Evolutionary conservation across 306 rosid genomes (phyloP).

Genomic region (Cicer bijugum): DNA sequence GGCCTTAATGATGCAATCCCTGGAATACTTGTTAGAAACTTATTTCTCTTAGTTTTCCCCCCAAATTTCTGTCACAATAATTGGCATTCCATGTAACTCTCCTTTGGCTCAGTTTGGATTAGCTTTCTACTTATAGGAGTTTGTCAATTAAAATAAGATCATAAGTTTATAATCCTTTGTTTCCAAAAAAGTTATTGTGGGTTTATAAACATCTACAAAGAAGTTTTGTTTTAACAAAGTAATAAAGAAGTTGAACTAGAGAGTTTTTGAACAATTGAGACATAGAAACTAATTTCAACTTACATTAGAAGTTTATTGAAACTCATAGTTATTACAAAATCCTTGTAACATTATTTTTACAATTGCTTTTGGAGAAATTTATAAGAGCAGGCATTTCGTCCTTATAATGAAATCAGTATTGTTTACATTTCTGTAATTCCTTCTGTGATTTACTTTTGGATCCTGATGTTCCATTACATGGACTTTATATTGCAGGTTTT

Average conservation of each 20-base stretch:
- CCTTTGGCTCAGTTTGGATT: background rate
- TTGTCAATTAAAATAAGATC: background rate
- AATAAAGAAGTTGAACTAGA: background rate
- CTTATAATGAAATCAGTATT: background rate
- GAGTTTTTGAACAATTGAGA: background rate
- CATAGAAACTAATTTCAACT: background rate
- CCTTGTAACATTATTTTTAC: background rate
- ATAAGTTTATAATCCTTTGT: background rate
- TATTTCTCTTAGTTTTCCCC: background rate
- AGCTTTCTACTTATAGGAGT: background rate
- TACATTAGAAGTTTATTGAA: background rate
- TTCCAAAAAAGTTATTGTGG: background rate
- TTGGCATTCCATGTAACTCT: background rate
- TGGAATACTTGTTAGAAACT: conserved; percentile 2
- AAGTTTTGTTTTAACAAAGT: background rate
- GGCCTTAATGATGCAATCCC: conserved; percentile 8
- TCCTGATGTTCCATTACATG: conserved; percentile 29
- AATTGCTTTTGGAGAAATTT: conserved; percentile 12
- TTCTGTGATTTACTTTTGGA: conserved; percentile 13
- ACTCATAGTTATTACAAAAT: background rate
- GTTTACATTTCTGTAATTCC: conserved; percentile 3
- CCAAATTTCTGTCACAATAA: background rate
- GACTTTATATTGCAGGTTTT: conserved; percentile 62
- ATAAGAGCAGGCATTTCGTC: background rate
- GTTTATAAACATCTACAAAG: background rate